Evolutionary conservation across 441 rosid species (phyloP), one percentile per base, ranked within the genome.

Genomic region (Syzygium malaccense): DNA sequence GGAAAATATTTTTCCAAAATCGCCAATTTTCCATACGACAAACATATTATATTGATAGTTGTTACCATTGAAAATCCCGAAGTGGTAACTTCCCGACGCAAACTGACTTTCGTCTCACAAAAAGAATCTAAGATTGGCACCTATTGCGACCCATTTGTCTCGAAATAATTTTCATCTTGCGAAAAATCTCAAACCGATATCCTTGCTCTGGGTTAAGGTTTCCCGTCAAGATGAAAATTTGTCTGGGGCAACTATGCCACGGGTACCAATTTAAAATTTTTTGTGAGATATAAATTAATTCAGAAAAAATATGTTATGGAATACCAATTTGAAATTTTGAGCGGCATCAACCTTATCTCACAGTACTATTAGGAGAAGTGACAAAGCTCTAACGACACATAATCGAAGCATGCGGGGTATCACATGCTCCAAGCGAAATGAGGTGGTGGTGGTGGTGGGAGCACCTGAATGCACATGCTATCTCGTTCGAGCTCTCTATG

Each of bases 21-120:
- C 14, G 19, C 6, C 0, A 1, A 66, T 66, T 66, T 64, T 66
- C 33, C 4, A 0, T 66, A 30, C 0, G 14, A 68, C 0, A 68
- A 0, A 33, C 79, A 68, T 66, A 32, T 19, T 71, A 30, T 30
- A 17, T 64, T 64, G 17, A 64, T 30, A 30, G 75, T 17, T 64
- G 20, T 33, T 20, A 10, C 6, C 37, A 1, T 23, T 10, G 20
- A 12, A 33, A 33, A 71, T 71, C 48, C 28, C 4, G 6, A 3
- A 71, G 49, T 37, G 75, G 75, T 30, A 19, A 68, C 49, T 20
- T 37, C 28, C 11, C 15, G 2, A 71, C 6, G 80, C 26, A 7
- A 37, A 71, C 5, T 71, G 25, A 71, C 49, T 71, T 20, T 71
- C 28, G 14, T 71, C 49, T 37, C 51, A 10, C 17, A 20, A 8